These are phyloP conservation scores for Blepharisma japonicum DNA, from an alignment of 73 alveolate genomes.

Conservation along the genomic window DNA sequence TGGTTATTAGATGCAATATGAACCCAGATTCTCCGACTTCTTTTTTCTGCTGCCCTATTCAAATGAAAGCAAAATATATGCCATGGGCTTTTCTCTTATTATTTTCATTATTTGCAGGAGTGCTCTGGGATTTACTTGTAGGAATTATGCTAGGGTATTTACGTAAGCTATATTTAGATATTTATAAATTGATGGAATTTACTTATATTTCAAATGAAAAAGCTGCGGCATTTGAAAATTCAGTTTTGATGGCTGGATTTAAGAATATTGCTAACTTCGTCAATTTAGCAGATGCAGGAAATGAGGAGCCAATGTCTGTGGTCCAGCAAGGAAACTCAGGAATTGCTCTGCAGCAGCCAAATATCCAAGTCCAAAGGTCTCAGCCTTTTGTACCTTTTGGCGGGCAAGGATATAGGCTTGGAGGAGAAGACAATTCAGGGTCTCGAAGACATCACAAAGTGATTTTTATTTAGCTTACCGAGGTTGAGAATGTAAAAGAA, in stretches of 20 bases:
- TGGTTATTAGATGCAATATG: conserved; percentile 22
- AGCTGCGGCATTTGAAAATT: not conserved
- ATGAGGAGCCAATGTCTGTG: too few relatives aligned
- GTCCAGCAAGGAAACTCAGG: too few relatives aligned
- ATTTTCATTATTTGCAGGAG: not conserved
- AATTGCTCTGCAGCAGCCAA: too few relatives aligned
- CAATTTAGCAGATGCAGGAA: too few relatives aligned
- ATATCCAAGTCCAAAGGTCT: too few relatives aligned
- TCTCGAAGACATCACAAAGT: too few relatives aligned
- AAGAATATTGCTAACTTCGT: too few relatives aligned
- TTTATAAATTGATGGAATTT: not conserved
- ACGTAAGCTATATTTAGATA: conserved; percentile 6
- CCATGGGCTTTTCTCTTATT: conserved; percentile 11
- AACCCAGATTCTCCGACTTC: conserved; percentile 17
- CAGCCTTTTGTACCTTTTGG: too few relatives aligned
- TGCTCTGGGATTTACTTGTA: conserved; percentile 9
- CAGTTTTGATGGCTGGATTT: not conserved
- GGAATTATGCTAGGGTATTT: conserved; percentile 4
- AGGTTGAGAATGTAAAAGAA: too few relatives aligned
- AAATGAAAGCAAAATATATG: not conserved
- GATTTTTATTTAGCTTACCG: too few relatives aligned
- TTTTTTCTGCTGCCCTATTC: conserved; percentile 9
- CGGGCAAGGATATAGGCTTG: too few relatives aligned
- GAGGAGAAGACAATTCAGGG: too few relatives aligned
- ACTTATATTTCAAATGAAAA: not conserved